Conservation (phyloP, 139 green algal species). For the Pedinophyceae sp. region DNA sequence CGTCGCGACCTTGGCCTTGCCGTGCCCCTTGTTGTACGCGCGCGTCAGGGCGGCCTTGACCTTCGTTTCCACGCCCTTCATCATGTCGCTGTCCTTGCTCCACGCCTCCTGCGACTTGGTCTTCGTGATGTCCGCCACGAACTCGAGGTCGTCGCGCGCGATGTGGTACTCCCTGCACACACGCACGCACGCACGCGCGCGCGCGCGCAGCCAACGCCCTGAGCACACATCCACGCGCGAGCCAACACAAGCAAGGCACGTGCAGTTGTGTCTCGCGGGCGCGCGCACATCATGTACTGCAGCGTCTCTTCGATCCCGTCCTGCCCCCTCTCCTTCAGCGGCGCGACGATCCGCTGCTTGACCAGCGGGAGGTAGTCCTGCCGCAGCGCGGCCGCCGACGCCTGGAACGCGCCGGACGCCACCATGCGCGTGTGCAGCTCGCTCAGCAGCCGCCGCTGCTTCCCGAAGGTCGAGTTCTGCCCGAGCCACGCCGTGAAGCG, state of each 20-base stretch:
- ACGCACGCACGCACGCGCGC: constrained; percentile 10
- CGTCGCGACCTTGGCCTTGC: constrained; percentile 16
- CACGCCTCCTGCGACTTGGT: constrained; percentile 17
- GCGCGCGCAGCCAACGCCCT: background rate
- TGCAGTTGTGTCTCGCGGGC: background rate
- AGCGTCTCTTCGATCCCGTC: constrained; percentile 43
- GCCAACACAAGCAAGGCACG: constrained; percentile 5
- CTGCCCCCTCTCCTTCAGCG: constrained; percentile 35
- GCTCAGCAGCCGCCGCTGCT: constrained; percentile 75
- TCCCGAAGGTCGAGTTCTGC: constrained; percentile 57
- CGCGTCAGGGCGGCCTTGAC: constrained; percentile 23
- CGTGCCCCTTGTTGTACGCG: constrained; percentile 39
- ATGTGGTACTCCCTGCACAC: constrained; percentile 26
- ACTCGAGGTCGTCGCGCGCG: constrained; percentile 23
- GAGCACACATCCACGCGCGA: background rate
- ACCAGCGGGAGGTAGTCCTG: constrained; percentile 64
- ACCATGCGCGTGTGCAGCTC: constrained; percentile 72
- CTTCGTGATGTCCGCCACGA: constrained; percentile 14
- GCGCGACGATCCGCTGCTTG: constrained; percentile 25
- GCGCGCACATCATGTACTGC: constrained; percentile 21
- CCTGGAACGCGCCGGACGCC: constrained; percentile 14
- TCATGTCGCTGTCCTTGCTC: constrained; percentile 2
- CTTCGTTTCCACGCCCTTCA: background rate
- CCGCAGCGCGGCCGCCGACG: constrained; percentile 19
- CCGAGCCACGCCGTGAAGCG: constrained; percentile 88